These are phyloP conservation scores for Paramecium biaurelia DNA, from an alignment of 73 alveolate genomes.

Conservation along the genomic window DNA sequence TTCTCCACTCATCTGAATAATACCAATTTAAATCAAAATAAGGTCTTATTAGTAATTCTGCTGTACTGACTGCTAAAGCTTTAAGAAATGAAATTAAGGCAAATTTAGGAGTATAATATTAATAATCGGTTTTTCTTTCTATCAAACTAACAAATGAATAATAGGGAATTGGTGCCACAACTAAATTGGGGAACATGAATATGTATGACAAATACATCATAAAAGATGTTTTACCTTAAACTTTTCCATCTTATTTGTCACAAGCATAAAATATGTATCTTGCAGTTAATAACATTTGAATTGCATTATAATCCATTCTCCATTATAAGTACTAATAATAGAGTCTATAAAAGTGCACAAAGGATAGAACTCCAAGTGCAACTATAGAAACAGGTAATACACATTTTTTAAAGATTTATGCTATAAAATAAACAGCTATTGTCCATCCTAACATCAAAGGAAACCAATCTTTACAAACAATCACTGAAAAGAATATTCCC, in stretches of 20 bases:
- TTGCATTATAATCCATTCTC: slow-evolving; percentile 33
- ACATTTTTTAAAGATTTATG: neutral
- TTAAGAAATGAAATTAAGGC: neutral
- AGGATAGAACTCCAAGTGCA: neutral
- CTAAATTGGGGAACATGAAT: slow-evolving; percentile 29
- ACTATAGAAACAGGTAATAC: neutral
- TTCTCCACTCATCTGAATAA: neutral
- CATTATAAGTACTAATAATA: neutral
- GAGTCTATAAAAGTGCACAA: slow-evolving; percentile 26
- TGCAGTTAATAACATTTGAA: slow-evolving; percentile 17
- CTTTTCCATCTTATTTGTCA: neutral
- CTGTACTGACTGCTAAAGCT: slow-evolving; percentile 1
- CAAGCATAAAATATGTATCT: slow-evolving; percentile 34
- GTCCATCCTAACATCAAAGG: neutral
- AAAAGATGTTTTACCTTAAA: neutral
- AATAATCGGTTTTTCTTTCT: neutral
- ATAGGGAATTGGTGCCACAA: slow-evolving; percentile 13
- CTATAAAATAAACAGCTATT: neutral
- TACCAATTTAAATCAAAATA: slow-evolving; percentile 3
- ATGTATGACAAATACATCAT: slow-evolving; percentile 24
- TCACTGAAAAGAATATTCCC: slow-evolving; percentile 12
- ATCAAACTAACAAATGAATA: neutral
- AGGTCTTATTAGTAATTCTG: slow-evolving; percentile 8
- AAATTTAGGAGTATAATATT: neutral
- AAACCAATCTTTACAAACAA: slow-evolving; percentile 23